Evolutionary conservation across 805 yeast species (phyloP).

Genomic region (Lipomyces mesembrius): DNA sequence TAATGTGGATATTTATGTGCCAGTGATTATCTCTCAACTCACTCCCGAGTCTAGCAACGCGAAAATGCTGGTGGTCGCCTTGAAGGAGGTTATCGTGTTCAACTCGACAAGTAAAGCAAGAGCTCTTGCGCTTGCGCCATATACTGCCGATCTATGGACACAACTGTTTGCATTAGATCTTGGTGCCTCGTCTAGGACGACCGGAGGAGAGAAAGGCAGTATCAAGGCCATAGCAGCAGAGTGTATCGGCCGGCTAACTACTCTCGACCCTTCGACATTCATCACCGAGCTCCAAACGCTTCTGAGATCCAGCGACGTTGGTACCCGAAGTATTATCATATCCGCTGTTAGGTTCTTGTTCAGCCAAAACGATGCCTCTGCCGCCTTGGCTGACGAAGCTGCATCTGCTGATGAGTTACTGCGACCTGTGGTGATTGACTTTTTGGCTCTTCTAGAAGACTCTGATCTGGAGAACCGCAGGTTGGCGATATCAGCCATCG

Average conservation of each 20-base stretch:
- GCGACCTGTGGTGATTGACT: conserved; percentile 41
- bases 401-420: conserved; percentile 37
- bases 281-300: conserved; percentile 43
- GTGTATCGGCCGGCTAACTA: conserved; percentile 34
- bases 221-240: conserved; percentile 28
- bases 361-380: conserved; percentile 41
- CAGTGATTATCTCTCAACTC: conserved; percentile 47
- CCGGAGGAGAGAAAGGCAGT: conserved; percentile 28
- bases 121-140: conserved; percentile 15
- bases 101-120: not conserved
- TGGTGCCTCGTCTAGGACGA: conserved; percentile 8
- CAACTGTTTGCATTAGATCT: conserved; percentile 30
- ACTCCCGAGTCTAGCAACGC: conserved; percentile 37
- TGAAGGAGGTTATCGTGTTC: conserved; percentile 43
- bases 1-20: conserved; percentile 49
- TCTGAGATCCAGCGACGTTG: conserved; percentile 37
- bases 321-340: conserved; percentile 42
- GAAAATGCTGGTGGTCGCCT: conserved; percentile 44
- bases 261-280: conserved; percentile 44
- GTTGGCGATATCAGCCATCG: conserved; percentile 61
- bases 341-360: conserved; percentile 49
- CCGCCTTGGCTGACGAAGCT: conserved; percentile 34
- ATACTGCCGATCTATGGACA: conserved; percentile 38
- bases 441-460: conserved; percentile 45
- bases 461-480: conserved; percentile 60